A percentile compares a stretch with the other conserved stretches of the same genome.
phyloP scores from a whole-genome alignment of 257 asterid species.

The Scutellaria minor region DNA sequence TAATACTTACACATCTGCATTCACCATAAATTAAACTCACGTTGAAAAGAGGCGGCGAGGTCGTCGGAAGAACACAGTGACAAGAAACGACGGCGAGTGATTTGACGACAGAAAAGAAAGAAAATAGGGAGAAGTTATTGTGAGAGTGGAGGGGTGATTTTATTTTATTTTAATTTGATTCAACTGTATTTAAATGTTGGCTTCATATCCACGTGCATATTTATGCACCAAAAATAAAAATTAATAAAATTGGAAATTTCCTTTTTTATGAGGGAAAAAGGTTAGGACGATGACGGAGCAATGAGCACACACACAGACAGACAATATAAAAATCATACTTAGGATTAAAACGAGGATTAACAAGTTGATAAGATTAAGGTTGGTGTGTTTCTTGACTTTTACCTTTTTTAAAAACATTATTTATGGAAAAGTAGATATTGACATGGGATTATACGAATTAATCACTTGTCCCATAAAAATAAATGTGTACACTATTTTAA shows the following conservation, averaged over 20 bases:
- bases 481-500: too few relatives aligned
- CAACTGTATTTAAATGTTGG: conserved; percentile 33
- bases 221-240: background rate
- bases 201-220: conserved; percentile 39
- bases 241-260: background rate
- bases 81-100: conserved; percentile 14
- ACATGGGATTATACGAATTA: too few relatives aligned
- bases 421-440: too few relatives aligned
- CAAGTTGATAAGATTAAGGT: too few relatives aligned
- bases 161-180: conserved; percentile 28
- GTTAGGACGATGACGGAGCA: conserved; percentile 4
- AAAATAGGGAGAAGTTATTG: conserved; percentile 28
- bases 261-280: background rate
- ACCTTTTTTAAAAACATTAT: too few relatives aligned
- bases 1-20: conserved; percentile 6
- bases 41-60: conserved; percentile 6
- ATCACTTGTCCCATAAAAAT: too few relatives aligned
- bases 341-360: too few relatives aligned
- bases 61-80: conserved; percentile 8
- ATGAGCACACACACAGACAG: too few relatives aligned
- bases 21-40: background rate
- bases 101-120: conserved; percentile 29
- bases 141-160: conserved; percentile 31
- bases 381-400: too few relatives aligned
- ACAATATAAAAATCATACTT: background rate